These are phyloP conservation scores for Ambispora gerdemannii DNA, from an alignment of 192 early-diverging fungal species.

Conservation along the genomic window DNA sequence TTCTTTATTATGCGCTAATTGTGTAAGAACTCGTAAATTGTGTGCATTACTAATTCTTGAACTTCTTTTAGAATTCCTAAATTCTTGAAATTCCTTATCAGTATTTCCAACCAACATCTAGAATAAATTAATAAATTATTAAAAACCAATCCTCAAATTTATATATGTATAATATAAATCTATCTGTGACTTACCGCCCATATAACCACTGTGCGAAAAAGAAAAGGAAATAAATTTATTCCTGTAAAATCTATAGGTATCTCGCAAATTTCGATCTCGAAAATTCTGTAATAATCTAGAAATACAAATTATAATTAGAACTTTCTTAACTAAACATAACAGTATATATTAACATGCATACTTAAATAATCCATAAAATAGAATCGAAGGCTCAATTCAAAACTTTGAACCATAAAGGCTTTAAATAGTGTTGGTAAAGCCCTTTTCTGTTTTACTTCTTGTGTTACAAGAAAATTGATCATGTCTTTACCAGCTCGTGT, in stretches of 20 bases:
- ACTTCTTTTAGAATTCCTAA: slow-evolving; percentile 12
- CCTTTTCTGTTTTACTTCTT: slow-evolving; percentile 27
- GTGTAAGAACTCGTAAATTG: slow-evolving; percentile 14
- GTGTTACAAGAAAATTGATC: slow-evolving; percentile 22
- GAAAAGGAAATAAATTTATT: slow-evolving; percentile 21
- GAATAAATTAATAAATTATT: slow-evolving; percentile 9
- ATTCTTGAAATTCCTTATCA: slow-evolving; percentile 23
- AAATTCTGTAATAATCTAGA: slow-evolving; percentile 15
- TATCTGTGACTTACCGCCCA: slow-evolving; percentile 20
- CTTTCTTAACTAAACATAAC: background rate
- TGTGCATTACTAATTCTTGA: slow-evolving; percentile 14
- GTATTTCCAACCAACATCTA: slow-evolving; percentile 24
- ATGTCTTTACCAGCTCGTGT: slow-evolving; percentile 23
- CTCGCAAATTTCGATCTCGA: slow-evolving; percentile 27
- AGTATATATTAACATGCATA: slow-evolving; percentile 12
- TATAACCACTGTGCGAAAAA: slow-evolving; percentile 15
- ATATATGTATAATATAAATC: slow-evolving; percentile 24
- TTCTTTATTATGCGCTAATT: slow-evolving; percentile 6
- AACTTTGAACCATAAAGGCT: slow-evolving; percentile 20
- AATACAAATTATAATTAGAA: background rate
- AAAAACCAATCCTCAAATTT: slow-evolving; percentile 20
- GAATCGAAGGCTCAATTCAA: slow-evolving; percentile 15
- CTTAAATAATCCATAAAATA: slow-evolving; percentile 29
- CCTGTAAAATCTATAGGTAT: slow-evolving; percentile 4
- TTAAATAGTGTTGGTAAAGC: slow-evolving; percentile 7